These are phyloP conservation scores for Pleurotus djamor DNA, from an alignment of 768 basidiomycete genomes.

Conservation along the genomic window DNA sequence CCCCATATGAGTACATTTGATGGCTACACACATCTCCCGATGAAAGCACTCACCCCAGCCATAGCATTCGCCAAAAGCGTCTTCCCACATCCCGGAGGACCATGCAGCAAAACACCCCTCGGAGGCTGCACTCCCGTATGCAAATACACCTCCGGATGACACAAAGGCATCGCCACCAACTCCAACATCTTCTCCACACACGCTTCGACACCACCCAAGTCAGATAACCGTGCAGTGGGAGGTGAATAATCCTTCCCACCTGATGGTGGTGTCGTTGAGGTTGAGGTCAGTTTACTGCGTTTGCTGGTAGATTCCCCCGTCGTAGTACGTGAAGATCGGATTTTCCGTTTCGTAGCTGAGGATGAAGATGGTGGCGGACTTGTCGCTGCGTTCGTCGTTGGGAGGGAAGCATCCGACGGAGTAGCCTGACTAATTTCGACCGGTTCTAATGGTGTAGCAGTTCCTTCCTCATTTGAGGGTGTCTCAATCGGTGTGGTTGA, in stretches of 20 bases:
- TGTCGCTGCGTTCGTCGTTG: constrained; percentile 7
- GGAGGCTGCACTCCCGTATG: constrained; percentile 93
- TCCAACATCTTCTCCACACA: constrained; percentile 94
- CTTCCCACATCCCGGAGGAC: constrained; percentile 97
- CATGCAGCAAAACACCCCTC: constrained; percentile 88
- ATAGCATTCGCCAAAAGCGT: constrained; percentile 93
- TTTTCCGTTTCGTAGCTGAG: constrained; percentile 57
- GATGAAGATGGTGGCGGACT: constrained; percentile 12
- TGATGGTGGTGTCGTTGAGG: too few relatives aligned
- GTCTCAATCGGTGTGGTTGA: constrained; percentile 18
- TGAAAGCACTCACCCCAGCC: constrained; percentile 67
- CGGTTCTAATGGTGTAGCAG: constrained; percentile 9
- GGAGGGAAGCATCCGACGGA: not conserved
- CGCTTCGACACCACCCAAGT: constrained; percentile 83
- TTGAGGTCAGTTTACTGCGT: constrained; percentile 41
- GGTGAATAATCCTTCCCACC: constrained; percentile 71
- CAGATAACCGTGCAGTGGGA: constrained; percentile 73
- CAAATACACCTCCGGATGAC: constrained; percentile 93
- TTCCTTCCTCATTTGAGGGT: constrained; percentile 19
- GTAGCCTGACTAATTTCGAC: constrained; percentile 5
- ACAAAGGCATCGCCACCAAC: constrained; percentile 93
- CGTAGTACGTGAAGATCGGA: constrained; percentile 43
- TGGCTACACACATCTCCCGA: not conserved
- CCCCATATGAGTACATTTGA: constrained; percentile 7
- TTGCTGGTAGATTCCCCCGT: constrained; percentile 54